Base-by-base conservation (phyloP, 148 eudicot genomes). In the Polygonum maritimum region DNA sequence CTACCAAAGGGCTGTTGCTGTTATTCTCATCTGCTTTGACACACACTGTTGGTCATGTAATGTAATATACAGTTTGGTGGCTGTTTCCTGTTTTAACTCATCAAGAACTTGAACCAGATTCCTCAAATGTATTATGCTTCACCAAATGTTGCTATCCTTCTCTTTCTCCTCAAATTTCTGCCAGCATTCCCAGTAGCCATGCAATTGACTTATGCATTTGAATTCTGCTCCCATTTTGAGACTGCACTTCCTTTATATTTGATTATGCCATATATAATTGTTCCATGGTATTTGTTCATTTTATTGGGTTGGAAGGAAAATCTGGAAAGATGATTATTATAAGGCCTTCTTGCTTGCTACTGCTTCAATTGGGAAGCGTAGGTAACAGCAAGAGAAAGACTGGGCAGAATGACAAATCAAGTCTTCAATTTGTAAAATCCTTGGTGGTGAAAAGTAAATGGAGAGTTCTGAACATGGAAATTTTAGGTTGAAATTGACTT, bases 41-140 rank as follows among this genome's bases (percentile, higher is more conserved):
- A 38, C 41, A 65, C 44, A 67, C 38, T 14, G 11, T 67, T 18
- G 44, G 44, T 67, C 71, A 7, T 67, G 44, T 67, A 35, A 16
- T 67, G 71, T 67, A 67, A 67, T 67, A 67, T 67, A 60, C 69
- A 26, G 16, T 60, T 60, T 6, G 33, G 35, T 60, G 69, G 38
- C 36, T 60, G 69, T 60, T 60, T 60, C 69, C 36, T 3, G 69
- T 12, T 22, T 60, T 31, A 22, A 60, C 15, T 22, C 38, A 10
- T 31, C 2, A 60, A 60, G 36, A 26, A 60, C 69, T 60, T 60
- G 69, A 60, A 60, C 31, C 12, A 2, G 38, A 60, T 26, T 60
- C 69, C 69, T 60, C 69, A 60, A 10, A 60, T 60, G 69, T 38
- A 26, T 12, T 60, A 26, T 60, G 69, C 69, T 22, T 58, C 36